Conservation (phyloP, 257 asterid species). For the Solanum sejunctum region DNA sequence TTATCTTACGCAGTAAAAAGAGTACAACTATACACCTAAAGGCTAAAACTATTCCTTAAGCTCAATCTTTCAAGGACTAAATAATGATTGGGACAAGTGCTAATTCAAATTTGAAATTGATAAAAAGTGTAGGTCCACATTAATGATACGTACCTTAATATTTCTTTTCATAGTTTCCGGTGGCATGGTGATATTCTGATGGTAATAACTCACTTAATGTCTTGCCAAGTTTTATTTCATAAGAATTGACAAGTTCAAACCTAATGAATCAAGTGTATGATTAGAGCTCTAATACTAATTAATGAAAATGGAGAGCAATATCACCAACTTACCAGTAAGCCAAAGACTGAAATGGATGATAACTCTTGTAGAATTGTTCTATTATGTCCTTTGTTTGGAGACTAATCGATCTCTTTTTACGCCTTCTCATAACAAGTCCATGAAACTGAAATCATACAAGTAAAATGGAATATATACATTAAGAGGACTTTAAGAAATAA, state of each 20-base stretch:
- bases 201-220: conserved; percentile 16
- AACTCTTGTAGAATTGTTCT: conserved; percentile 21
- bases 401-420: background rate
- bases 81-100: background rate
- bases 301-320: background rate
- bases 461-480: background rate
- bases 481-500: no score
- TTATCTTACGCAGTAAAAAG: background rate
- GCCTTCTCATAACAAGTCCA: background rate
- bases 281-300: no score
- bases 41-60: background rate
- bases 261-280: no score
- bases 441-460: conserved; percentile 11
- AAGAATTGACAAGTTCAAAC: conserved; percentile 6
- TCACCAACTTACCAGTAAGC: conserved; percentile 30
- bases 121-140: background rate
- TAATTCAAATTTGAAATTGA: background rate
- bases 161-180: background rate
- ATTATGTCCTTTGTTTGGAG: background rate
- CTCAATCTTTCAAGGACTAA: background rate
- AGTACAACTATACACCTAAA: background rate
- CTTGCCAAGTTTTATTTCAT: conserved; percentile 26
- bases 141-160: background rate
- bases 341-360: conserved; percentile 41
- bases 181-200: background rate